These are phyloP conservation scores for Triticum dicoccoides DNA, from an alignment of 176 grass and related monocot genomes.

Conservation along the genomic window DNA sequence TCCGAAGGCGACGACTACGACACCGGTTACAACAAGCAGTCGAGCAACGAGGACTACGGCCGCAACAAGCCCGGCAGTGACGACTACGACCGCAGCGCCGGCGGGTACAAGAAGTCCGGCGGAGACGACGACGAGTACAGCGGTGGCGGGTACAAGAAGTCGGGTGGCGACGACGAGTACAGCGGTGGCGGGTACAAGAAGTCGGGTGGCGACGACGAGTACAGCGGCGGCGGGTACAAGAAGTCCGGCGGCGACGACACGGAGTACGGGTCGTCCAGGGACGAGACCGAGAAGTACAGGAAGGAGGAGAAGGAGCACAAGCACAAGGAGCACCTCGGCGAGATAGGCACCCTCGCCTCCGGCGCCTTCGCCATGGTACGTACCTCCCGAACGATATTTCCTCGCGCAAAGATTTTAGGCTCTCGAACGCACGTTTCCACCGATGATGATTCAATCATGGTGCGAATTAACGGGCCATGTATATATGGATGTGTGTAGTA, in stretches of 20 bases:
- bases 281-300: slow-evolving; percentile 45
- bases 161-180: background rate
- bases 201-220: background rate
- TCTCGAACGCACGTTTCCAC: background rate
- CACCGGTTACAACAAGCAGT: background rate
- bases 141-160: background rate
- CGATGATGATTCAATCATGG: background rate
- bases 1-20: background rate
- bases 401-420: background rate
- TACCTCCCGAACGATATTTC: background rate
- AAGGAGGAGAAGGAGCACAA: slow-evolving; percentile 82
- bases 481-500: slow-evolving; percentile 36
- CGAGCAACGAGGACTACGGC: background rate
- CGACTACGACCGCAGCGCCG: background rate
- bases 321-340: slow-evolving; percentile 69
- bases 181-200: background rate
- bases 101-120: background rate
- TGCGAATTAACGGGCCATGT: background rate
- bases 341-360: slow-evolving; percentile 56
- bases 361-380: slow-evolving; percentile 74
- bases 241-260: background rate
- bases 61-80: background rate
- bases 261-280: slow-evolving; percentile 10
- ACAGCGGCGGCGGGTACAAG: background rate
- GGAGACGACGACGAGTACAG: background rate